Evolutionary conservation across 495 filamentous ascomycete species (phyloP).

Genomic region (Aspergillus avenaceus): DNA sequence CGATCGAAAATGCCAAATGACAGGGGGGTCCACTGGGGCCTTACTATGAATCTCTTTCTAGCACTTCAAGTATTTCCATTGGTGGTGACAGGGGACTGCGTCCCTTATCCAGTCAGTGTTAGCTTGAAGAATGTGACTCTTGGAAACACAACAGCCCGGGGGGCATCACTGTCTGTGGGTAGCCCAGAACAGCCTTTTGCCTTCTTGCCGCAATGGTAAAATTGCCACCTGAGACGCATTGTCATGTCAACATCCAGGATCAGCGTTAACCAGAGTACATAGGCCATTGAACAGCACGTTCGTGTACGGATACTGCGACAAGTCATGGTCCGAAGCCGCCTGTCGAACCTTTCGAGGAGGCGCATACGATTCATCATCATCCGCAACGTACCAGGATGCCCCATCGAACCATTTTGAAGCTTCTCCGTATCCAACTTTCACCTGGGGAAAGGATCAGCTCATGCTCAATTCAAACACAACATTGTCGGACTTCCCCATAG

Average conservation of each 20-base stretch:
- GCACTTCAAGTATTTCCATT: neutral
- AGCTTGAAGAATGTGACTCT: neutral
- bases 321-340: neutral
- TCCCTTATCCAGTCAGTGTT: neutral
- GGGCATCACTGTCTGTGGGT: constrained; percentile 1
- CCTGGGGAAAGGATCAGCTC: neutral
- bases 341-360: constrained; percentile 1
- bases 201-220: constrained; percentile 4
- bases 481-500: neutral
- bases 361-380: neutral
- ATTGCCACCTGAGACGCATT: neutral
- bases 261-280: neutral
- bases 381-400: neutral
- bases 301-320: neutral
- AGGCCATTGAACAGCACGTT: constrained; percentile 3
- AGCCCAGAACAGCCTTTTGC: neutral
- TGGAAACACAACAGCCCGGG: neutral
- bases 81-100: neutral
- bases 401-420: neutral
- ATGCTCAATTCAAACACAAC: neutral
- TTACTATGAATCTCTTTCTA: neutral
- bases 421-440: neutral
- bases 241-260: neutral
- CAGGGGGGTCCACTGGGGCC: neutral
- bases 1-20: no score